Base-by-base conservation (phyloP, 78 protist species). In the Dictyostelium citrinum region DNA sequence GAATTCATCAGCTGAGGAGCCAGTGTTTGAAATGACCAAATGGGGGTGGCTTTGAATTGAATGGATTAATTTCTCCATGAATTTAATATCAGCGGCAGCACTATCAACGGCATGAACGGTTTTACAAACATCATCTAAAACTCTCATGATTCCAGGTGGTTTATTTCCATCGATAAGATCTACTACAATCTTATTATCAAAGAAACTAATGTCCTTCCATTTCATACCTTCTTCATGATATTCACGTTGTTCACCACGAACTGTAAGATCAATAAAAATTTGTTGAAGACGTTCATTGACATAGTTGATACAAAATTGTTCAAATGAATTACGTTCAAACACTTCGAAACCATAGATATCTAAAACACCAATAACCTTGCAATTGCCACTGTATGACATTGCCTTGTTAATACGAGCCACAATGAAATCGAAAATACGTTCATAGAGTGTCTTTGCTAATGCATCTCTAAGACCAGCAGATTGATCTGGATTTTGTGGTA, bases 331-430 rank as follows among this genome's bases (percentile, higher is more conserved):
- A 16, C 85, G 6, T 88, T 95, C 90, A 75, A 90, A 97, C 0
- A 97, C 91, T 78, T 98, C 98, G 82, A 98, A 98, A 43, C 99
- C 99, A 68, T 96, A 98, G 79, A 98, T 98, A 81, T 98, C 99
- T 33, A 98, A 86, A 5, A 98, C 96, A 82, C 97, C 97, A 45
- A 97, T 83, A 20, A 68, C 77, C 90, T 72, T 70, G 97, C 86
- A 78, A 94, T 93, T 49, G 39, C 97, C 41, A 97, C 90, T 27
- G 97, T 96, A 77, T 5, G 88, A 78, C 90, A 96, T 82, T 16
- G 96, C 83, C 3, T 5, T 20, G 81, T 97, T 97, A 91, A 95
- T 81, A n/a, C 96, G 81, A 35, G 76, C 61, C 5, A 98, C 98
- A 16, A 98, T 84, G 93, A 96, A 95, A 29, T 92, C 91, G 81